Evolutionary conservation across 2,329 filamentous ascomycete genomes (phyloP), one percentile per base, ranked within the genome.

Genomic region (Hypoxylon sp.): DNA sequence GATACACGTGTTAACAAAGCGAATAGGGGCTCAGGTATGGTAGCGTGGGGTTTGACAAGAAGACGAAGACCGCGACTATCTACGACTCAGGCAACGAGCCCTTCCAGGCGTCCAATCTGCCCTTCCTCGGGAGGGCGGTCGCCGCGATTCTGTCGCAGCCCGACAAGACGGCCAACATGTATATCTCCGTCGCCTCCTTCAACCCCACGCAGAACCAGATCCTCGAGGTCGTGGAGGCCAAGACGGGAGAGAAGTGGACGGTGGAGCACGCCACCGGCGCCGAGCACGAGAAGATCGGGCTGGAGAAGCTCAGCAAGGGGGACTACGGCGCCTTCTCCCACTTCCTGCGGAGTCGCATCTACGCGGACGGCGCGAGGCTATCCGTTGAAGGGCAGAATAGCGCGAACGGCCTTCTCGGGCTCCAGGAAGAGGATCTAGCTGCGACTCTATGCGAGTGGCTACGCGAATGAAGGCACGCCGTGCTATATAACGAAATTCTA

Each of bases 171-270:
- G 79, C 77, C 29, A 88, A 89, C 69, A 77, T 81, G 58, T 83
- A 85, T 68, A 70, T 89, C 24, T 79, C 78, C 47, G 73, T 88
- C 13, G 79, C 83, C 2, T 85, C 81, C 0, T 84, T 87, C 63
- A 79, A 79, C 24, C 79, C 81, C 0, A 80, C 81, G 1, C 85
- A 88, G 71, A 82, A 83, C 15, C 77, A 88, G 61, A 71, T 90
- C 1, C 67, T 88, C 1, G 70, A 73, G 10, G 69, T 78, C 0
- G 72, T 83, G 2, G 83, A 89, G 71, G 78, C 81, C 54, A 72
- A 78, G 9, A 83, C 81, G 0, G 80, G 79, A 2, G 67, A 73
- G 15, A 81, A 81, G 58, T 87, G 80, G 77, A 73, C 76, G 0
- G 74, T 86, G 1, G 77, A 74, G 2, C 71, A 69, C 5, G 55